These are phyloP conservation scores for Thraustochytrium sp. DNA, from an alignment of 352 stramenopile genomes.

Conservation along the genomic window DNA sequence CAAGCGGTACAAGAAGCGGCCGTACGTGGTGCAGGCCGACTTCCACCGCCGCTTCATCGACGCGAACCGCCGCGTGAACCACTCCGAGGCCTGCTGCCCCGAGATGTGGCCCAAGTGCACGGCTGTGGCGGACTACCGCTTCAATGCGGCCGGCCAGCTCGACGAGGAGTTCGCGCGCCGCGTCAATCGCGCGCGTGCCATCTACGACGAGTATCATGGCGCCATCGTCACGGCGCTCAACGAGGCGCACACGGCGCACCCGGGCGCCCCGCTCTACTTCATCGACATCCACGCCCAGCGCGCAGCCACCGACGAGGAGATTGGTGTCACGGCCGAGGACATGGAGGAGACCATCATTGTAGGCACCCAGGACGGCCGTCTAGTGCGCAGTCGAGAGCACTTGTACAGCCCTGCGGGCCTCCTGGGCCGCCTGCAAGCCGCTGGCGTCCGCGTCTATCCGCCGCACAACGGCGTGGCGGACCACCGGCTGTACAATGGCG, in stretches of 20 bases:
- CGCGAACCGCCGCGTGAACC: conserved; percentile 20
- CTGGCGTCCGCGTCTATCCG: background rate
- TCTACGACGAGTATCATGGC: conserved; percentile 36
- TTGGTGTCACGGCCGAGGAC: conserved; percentile 3
- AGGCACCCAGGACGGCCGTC: conserved; percentile 25
- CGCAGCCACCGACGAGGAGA: background rate
- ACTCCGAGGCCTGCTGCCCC: conserved; percentile 19
- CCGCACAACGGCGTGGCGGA: conserved; percentile 1
- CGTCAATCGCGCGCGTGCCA: background rate
- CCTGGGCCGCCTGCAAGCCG: background rate
- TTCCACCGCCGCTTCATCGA: conserved; percentile 31
- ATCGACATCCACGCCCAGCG: conserved; percentile 21
- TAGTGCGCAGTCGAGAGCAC: background rate
- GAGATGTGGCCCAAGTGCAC: conserved; percentile 39
- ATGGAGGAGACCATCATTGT: conserved; percentile 25
- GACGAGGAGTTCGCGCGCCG: background rate
- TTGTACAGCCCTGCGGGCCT: background rate
- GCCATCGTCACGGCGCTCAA: background rate
- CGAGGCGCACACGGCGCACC: background rate
- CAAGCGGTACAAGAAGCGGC: background rate
- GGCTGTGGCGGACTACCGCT: conserved; percentile 1
- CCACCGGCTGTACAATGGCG: conserved; percentile 22
- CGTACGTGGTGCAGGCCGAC: conserved; percentile 2
- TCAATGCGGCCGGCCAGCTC: background rate
- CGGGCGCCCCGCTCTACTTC: background rate